A percentile compares a stretch with the other conserved stretches of the same genome.
Evolutionary conservation across 257 asterid genomes (phyloP).

Genomic region (Catharanthus roseus): DNA sequence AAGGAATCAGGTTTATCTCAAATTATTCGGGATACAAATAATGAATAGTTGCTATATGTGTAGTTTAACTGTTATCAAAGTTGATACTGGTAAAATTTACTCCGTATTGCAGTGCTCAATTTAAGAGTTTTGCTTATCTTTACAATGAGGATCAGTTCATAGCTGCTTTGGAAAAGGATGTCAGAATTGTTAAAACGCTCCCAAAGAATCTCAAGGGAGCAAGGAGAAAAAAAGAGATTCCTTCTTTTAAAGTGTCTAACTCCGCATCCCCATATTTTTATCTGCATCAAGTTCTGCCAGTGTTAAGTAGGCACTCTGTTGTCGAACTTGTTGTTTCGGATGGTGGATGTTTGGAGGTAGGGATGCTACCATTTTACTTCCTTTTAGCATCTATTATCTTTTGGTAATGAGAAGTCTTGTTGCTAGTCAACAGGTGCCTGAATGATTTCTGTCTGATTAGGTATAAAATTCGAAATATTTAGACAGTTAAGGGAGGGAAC

Average conservation of each 20-base stretch:
- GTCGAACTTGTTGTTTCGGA: slow-evolving; percentile 89
- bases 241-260: slow-evolving; percentile 75
- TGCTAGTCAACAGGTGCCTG: neutral
- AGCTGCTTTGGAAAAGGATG: slow-evolving; percentile 66
- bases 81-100: slow-evolving; percentile 13
- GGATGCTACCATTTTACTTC: neutral
- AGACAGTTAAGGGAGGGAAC: neutral
- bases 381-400: neutral
- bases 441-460: neutral
- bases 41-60: neutral
- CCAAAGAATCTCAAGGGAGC: slow-evolving; percentile 91
- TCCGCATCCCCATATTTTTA: slow-evolving; percentile 75
- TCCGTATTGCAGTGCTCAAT: slow-evolving; percentile 66
- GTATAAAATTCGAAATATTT: neutral
- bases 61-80: neutral
- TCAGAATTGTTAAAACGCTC: slow-evolving; percentile 76
- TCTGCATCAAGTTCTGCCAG: slow-evolving; percentile 84
- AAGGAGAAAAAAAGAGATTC: slow-evolving; percentile 87
- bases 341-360: slow-evolving; percentile 97
- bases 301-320: slow-evolving; percentile 70
- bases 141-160: slow-evolving; percentile 86
- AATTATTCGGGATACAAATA: neutral
- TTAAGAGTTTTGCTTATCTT: slow-evolving; percentile 96
- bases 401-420: neutral
- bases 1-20: slow-evolving; percentile 71